Conservation (phyloP, 768 basidiomycete species). For the Glaciozyma antarctica region DNA sequence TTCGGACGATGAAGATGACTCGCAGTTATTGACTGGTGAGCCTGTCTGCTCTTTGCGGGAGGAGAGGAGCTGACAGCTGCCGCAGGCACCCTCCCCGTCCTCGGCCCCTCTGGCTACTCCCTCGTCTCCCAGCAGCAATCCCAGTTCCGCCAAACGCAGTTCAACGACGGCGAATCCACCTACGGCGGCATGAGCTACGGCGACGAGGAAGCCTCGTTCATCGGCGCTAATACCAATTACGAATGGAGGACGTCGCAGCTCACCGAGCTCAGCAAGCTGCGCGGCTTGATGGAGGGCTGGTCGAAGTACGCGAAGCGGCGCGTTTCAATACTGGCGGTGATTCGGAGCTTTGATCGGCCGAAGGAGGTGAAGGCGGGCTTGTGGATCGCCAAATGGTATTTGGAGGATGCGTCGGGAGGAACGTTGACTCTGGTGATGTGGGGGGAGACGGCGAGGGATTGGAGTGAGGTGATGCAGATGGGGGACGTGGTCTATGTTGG, state of each 20-base stretch:
- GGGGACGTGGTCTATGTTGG: slow-evolving; percentile 21
- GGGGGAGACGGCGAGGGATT: background rate
- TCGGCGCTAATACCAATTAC: slow-evolving; percentile 13
- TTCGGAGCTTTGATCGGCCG: background rate
- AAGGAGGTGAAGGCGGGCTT: background rate
- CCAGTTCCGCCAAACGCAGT: no score
- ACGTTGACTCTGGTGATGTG: background rate
- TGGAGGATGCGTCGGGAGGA: slow-evolving; percentile 9
- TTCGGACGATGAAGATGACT: background rate
- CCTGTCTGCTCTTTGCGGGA: no score
- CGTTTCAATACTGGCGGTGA: slow-evolving; percentile 6
- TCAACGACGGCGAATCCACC: background rate
- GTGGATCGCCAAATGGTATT: background rate
- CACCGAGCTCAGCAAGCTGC: slow-evolving; percentile 2
- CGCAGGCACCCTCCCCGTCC: no score
- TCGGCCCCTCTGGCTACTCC: no score
- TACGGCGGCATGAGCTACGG: background rate
- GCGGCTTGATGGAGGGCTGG: background rate
- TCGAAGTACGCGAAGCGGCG: no score
- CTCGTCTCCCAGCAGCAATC: no score
- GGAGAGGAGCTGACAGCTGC: no score
- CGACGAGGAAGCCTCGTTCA: background rate
- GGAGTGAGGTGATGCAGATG: background rate
- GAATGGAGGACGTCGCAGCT: background rate
- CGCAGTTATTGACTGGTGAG: no score